Evolutionary conservation across 768 basidiomycete species (phyloP), one percentile per base, ranked within the genome.

Genomic region (Lactifluus piperatus): DNA sequence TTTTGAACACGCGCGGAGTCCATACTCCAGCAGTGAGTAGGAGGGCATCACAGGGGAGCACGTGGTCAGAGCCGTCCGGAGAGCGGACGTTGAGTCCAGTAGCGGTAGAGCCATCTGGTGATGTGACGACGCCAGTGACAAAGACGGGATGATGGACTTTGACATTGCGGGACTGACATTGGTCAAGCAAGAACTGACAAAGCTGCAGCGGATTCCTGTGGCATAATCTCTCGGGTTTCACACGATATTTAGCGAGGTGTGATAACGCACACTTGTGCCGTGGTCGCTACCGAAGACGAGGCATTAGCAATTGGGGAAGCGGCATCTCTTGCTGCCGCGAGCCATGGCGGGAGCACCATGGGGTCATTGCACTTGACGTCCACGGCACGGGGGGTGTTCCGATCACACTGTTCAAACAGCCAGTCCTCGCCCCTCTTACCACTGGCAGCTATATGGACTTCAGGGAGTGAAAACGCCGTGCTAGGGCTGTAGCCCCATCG

Each of bases 401-500:
- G 67, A 53, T 67, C 69, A 43, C 57, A 56, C 49, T 65, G 66
- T 22, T 58, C 59, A 29, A 67, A 53, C 32, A 71, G 65, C 71
- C 70, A 71, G 58, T 69, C 68, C 29, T 67, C 62, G 41, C 67
- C 70, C 24, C 27, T 63, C 44, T 52, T 50, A 13, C 56, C 24
- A 37, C 13, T 46, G 49, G 41, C 22, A 34, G 18, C 50, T 22
- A 30, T 37, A 18, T 5, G 34, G 44, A 58, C 29, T 10, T 64
- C 48, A 32, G 60, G 65, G 37, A 72, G 60, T 7, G 68, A 70
- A 50, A 70, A 66, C 11, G 68, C 68, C 29, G 67, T 64, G 62
- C 68, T 69, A 51, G 68, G 67, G 29, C 67, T 60, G 56, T 72
- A 80, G 10, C 77, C 78, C 73, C 74, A 79, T 39, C 66, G 69